A percentile compares a stretch with the other conserved stretches of the same genome.
phyloP scores from a whole-genome alignment of 73 alveolate genomes.

The Urostyla sp. region DNA sequence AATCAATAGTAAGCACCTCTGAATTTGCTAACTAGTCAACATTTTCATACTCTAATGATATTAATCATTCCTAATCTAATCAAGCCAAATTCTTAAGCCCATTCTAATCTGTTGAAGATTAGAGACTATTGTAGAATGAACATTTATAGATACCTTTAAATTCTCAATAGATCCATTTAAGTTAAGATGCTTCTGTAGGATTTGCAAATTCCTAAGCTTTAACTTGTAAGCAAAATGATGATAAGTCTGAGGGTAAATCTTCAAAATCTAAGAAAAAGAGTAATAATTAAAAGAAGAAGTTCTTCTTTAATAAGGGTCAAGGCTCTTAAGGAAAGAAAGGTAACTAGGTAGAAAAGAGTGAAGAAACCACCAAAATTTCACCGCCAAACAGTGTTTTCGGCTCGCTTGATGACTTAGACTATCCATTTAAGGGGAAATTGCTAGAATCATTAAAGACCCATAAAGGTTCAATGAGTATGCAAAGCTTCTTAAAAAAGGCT shows the following conservation, averaged over 20 bases:
- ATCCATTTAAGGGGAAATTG: background rate
- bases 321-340: background rate
- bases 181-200: conserved; percentile 17
- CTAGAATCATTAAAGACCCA: conserved; percentile 13
- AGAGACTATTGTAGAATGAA: background rate
- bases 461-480: conserved; percentile 48
- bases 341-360: background rate
- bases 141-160: background rate
- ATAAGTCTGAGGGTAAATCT: background rate
- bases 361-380: background rate
- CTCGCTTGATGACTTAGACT: background rate
- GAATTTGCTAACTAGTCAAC: background rate
- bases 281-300: background rate
- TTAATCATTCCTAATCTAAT: background rate
- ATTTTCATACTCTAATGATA: background rate
- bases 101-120: background rate
- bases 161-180: background rate
- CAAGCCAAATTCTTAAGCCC: background rate
- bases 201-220: background rate
- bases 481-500: conserved; percentile 15
- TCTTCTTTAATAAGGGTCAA: background rate
- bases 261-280: conserved; percentile 2
- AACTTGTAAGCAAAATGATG: too few species aligned
- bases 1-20: too few species aligned
- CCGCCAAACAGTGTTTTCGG: too few species aligned